Evolutionary conservation across 2,329 filamentous ascomycete species (phyloP).

Genomic region (Pezicula carpinea): DNA sequence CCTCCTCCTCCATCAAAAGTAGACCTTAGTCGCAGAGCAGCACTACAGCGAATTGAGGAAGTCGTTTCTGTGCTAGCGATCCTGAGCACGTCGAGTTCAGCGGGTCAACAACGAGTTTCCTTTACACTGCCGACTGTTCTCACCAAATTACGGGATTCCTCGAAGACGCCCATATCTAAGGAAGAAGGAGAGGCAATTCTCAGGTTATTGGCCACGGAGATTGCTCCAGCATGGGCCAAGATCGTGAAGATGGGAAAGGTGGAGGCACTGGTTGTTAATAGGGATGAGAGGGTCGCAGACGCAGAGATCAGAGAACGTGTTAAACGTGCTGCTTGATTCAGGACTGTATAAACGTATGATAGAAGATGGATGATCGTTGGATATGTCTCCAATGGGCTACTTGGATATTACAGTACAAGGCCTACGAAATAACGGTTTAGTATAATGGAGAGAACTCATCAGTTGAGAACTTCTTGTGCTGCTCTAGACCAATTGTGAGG

Average conservation of each 20-base stretch:
- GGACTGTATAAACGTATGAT: not conserved
- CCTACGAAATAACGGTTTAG: too few relatives aligned
- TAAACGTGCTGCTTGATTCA: conserved; percentile 12
- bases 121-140: conserved; percentile 62
- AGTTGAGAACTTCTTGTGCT: too few relatives aligned
- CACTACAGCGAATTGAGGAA: conserved; percentile 64
- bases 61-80: conserved; percentile 64
- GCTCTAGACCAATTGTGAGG: too few relatives aligned
- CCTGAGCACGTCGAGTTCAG: conserved; percentile 49
- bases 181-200: conserved; percentile 43
- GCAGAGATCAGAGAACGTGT: conserved; percentile 22
- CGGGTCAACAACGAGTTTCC: conserved; percentile 52
- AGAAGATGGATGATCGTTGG: not conserved
- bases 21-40: conserved; percentile 57
- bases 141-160: conserved; percentile 63
- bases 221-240: conserved; percentile 45
- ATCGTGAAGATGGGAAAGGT: conserved; percentile 39
- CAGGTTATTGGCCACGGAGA: conserved; percentile 39
- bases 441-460: too few relatives aligned
- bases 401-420: not conserved
- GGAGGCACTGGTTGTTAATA: conserved; percentile 40
- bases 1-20: conserved; percentile 43
- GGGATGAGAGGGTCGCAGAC: conserved; percentile 24
- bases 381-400: conserved; percentile 3
- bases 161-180: conserved; percentile 41